Evolutionary conservation across 371 early-diverging fungal species (phyloP).

Genomic region (Mucor sp.): DNA sequence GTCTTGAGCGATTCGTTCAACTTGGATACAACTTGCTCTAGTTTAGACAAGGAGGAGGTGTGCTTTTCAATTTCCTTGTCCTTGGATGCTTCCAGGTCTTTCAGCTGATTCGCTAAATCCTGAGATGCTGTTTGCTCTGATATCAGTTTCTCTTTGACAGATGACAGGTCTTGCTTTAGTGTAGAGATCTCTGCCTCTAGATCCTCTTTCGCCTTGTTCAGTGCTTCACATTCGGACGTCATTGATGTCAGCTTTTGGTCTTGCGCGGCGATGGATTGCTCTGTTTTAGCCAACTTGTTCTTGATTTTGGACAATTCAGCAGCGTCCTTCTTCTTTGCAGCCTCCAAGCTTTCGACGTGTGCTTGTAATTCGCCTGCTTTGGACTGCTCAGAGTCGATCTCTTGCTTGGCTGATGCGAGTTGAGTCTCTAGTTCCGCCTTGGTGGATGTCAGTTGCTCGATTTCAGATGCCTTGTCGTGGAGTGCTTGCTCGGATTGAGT

Average conservation of each 20-base stretch:
- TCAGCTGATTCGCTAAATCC: neutral
- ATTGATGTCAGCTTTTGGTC: neutral
- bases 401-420: neutral
- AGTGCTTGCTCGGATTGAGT: neutral
- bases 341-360: neutral
- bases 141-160: neutral
- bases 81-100: neutral
- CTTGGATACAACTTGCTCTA: neutral
- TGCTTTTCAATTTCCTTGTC: neutral
- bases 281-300: neutral
- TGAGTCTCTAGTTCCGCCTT: neutral
- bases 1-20: neutral
- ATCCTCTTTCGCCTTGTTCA: neutral
- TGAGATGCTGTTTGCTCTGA: neutral
- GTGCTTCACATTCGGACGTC: neutral
- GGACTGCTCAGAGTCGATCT: constrained; percentile 1
- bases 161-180: neutral
- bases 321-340: neutral
- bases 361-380: neutral
- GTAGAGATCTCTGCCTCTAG: neutral
- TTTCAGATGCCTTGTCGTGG: neutral
- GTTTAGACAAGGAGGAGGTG: neutral
- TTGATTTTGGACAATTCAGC: neutral
- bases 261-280: neutral
- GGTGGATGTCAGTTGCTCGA: neutral